Base-by-base conservation (phyloP, 2,329 filamentous ascomycete genomes). In the Aureobasidium sp. region DNA sequence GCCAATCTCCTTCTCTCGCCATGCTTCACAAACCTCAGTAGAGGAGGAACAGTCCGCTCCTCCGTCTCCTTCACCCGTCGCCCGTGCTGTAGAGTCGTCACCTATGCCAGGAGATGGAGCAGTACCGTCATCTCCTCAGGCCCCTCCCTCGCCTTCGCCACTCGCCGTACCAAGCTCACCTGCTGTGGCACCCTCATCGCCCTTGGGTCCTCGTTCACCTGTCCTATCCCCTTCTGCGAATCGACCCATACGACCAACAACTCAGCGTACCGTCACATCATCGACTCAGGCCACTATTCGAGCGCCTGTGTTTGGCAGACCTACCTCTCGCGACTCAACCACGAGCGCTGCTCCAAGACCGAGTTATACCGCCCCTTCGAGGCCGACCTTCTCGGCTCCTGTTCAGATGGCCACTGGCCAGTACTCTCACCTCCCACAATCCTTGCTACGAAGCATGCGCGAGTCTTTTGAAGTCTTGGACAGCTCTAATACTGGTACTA, bases 391-490 rank as follows among this genome's bases (percentile, higher is more conserved):
- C 15, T 47, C 64, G 59, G 78, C 79, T 37, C 57, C 57, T 13
- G 55, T 59, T 9, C 57, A 50, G n/a, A 57, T 57, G 50, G 59
- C 59, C 5, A 57, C 50, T n/a, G 85, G 81, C 67, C 79, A 85
- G 15, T 78, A 91, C 48, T 86, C 87, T 3, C 87, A 89, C 69
- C 76, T 97, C 45, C 89, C 93, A 41, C 86, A 90, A 2, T 81
- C 89, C 3, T 90, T 97, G 68, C 85, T 97, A 39, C 86, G 92
- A 69, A 90, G 90, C 68, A 83, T 99, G 75, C 85, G 94, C 64
- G 93, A 97, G 72, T 91, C 89, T 0, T 99, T 97, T 74, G 90
- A 95, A 74, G 91, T 97, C 63, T 81, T 99, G 50, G 94, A 97
- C 74, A 83, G 90, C 63, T 88, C 94, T 74, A 92, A 91, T 69